Base-by-base conservation (phyloP, 768 basidiomycete genomes). In the Suillus fuscotomentosus region DNA sequence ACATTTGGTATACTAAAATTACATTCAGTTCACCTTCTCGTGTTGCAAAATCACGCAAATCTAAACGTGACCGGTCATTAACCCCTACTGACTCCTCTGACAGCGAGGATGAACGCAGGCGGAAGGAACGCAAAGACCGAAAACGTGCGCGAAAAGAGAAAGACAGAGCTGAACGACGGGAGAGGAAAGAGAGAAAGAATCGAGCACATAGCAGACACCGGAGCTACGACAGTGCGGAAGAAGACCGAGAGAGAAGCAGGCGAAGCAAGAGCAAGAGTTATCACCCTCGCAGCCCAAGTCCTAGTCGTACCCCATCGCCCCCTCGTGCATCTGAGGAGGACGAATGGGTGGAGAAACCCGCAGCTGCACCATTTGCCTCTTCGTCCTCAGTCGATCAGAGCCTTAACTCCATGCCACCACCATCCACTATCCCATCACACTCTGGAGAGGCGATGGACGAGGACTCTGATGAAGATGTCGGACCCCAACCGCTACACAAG, bases 381-480 rank as follows among this genome's bases (percentile, higher is more conserved):
- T 53, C 72, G 1, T 48, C 72, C 47, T 43, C 9, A 17, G 24
- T n/a, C 3, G 63, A 60, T 24, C 69, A 69, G 47, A 65, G 63
- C 55, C 71, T 67, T 36, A 66, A 48, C 24, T 62, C 68, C 13
- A 72, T 73, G 65, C 74, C 73, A 24, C 70, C 73, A 10, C 72
- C 71, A 15, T 50, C 62, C 24, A 66, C 55, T 10, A 70, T 70
- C 48, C 72, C 67, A 13, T 63, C 60, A 57, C 68, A 50, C 22
- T 67, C 48, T n/a, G 63, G 60, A 5, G 64, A 65, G 15, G 70
- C 61, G 47, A 73, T 72, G 43, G 78, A 78, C 1, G 81, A 78
- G 8, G 84, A 85, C 11, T 79, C 79, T 11, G 90, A 88, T 56
- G 87, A 87, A 5, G 91, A 90, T 42, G 73, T 97, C 39, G 96